Base-by-base conservation (phyloP, 2,329 filamentous ascomycete genomes). In the Ascochyta fabae region DNA sequence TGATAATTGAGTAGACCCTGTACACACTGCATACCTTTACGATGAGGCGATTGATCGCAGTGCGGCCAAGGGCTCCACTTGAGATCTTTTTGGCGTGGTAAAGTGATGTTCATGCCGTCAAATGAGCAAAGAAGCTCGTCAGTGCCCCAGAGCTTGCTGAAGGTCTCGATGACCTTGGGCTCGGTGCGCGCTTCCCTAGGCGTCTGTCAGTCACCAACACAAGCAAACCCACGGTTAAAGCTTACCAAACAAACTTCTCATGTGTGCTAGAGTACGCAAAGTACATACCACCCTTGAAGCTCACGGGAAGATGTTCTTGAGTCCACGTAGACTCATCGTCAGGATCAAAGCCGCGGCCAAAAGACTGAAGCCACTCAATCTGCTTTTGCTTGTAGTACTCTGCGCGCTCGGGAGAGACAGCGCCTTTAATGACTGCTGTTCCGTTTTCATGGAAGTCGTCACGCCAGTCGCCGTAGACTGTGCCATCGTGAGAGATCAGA, bases 1-100 rank as follows among this genome's bases (percentile, higher is more conserved):
- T 75, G 70, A 10, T 74, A 76, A 64, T 81, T 81, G 1, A 81
- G 58, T 4, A 82, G 64, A 0, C 80, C 79, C 31, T 81, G 79
- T 0, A 81, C 67, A 39, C 72, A 75, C 40, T 71, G 67, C 75
- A 72, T 75, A 52, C 77, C 79, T 56, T 78, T 78, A 3, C 75
- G 68, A 6, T 74, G 57, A 0, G 73, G 78, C 27, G 71, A 75
- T 58, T 81, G 77, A 61, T 81, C 79, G 26, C 49, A 55, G 43
- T 65, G 77, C 16, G 71, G 69, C 77, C 77, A 79, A 2, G 74
- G 60, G 22, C 64, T 70, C 71, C 70, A 78, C 3, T 55, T 68
- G 7, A 78, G 56, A 22, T 68, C 60, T 12, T 68, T 68, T 27
- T 69, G 67, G 53, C 69, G 66, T 4, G 76, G 76, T 4, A 79